phyloP scores from a whole-genome alignment of 495 filamentous ascomycete species.

The Neurospora sp. region DNA sequence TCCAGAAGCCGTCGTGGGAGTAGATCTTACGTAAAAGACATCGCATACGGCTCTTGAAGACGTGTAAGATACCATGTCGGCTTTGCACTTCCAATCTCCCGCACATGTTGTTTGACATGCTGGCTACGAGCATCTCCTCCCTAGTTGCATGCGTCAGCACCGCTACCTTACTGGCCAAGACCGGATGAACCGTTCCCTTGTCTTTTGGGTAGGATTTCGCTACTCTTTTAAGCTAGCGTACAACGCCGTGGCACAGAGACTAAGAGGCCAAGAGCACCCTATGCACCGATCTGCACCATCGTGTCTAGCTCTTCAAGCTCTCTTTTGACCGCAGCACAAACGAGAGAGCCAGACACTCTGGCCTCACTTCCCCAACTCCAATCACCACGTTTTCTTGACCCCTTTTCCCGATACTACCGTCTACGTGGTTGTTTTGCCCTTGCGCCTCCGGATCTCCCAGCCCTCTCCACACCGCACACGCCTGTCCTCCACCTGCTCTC shows the following conservation, averaged over 20 bases:
- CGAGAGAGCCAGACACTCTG: background rate
- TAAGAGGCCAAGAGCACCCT: background rate
- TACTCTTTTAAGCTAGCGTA: background rate
- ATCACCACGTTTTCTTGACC: background rate
- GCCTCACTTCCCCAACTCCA: background rate
- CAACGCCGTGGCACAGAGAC: background rate
- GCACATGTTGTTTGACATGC: background rate
- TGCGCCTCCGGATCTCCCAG: background rate
- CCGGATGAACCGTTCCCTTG: background rate
- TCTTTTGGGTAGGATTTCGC: background rate
- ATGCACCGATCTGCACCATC: slow-evolving; percentile 20
- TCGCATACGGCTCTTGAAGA: background rate
- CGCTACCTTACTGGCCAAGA: background rate
- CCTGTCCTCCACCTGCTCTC: background rate
- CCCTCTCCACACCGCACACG: background rate
- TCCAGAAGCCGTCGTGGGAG: background rate
- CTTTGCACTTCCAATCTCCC: background rate
- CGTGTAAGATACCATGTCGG: background rate
- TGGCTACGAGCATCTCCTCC: background rate
- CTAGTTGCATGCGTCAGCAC: background rate
- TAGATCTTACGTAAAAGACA: background rate
- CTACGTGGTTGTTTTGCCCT: background rate
- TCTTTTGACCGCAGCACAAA: slow-evolving; percentile 18
- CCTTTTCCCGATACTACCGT: background rate
- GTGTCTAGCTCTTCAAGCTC: slow-evolving; percentile 6